A percentile compares a stretch with the other conserved stretches of the same genome.
Evolutionary conservation across 768 basidiomycete species (phyloP).

Genomic region (Phylloporus sp.): DNA sequence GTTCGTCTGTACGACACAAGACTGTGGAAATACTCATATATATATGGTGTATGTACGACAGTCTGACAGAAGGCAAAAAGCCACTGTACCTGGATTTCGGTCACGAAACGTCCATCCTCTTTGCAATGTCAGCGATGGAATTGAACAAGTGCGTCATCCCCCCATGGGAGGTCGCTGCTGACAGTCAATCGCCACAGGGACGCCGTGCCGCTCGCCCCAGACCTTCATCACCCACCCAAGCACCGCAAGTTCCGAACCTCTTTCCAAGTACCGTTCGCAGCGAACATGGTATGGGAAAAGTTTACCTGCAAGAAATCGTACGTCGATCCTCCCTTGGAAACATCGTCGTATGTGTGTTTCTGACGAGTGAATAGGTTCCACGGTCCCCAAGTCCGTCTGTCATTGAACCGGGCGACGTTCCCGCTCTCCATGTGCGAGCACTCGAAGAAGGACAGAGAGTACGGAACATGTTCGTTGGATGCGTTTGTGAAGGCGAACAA

Average conservation of each 20-base stretch:
- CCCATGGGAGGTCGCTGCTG: background rate
- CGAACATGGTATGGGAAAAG: slow-evolving; percentile 40
- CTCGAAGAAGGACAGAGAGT: slow-evolving; percentile 23
- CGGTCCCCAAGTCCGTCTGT: slow-evolving; percentile 37
- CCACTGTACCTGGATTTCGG: slow-evolving; percentile 39
- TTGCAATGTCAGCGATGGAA: slow-evolving; percentile 35
- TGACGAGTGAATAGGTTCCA: slow-evolving; percentile 24
- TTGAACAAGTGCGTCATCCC: slow-evolving; percentile 30
- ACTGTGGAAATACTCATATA: background rate
- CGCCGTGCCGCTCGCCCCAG: slow-evolving; percentile 24
- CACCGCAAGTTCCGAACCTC: slow-evolving; percentile 35
- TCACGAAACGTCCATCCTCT: slow-evolving; percentile 36
- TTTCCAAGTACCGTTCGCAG: slow-evolving; percentile 37
- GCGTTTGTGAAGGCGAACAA: slow-evolving; percentile 30
- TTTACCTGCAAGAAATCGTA: slow-evolving; percentile 37
- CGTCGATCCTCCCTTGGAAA: background rate
- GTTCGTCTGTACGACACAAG: background rate
- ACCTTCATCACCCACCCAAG: slow-evolving; percentile 18
- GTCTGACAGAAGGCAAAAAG: slow-evolving; percentile 29
- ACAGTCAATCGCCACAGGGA: slow-evolving; percentile 24
- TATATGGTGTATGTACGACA: too few species aligned
- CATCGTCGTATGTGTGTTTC: background rate
- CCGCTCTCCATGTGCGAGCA: slow-evolving; percentile 33
- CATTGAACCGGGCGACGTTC: slow-evolving; percentile 37
- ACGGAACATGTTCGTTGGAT: slow-evolving; percentile 36